Evolutionary conservation across 805 yeast genomes (phyloP).

Genomic region (Candida hungchunana): DNA sequence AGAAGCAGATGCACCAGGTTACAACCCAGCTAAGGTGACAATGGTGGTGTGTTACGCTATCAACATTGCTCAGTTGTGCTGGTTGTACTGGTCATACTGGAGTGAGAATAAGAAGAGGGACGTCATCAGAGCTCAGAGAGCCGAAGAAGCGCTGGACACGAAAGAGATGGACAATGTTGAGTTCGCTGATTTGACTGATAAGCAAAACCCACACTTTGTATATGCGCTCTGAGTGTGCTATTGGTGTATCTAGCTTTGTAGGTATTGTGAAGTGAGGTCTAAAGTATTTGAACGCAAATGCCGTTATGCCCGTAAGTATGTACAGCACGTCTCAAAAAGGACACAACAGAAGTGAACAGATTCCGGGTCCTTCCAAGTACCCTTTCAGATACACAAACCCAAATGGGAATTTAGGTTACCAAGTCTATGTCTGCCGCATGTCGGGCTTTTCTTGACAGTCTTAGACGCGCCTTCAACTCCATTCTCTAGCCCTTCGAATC

Average conservation of each 20-base stretch:
- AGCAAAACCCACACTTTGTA: constrained; percentile 29
- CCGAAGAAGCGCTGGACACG: constrained; percentile 1
- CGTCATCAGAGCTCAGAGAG: constrained; percentile 5
- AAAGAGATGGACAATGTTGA: constrained; percentile 9
- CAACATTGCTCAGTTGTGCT: neutral
- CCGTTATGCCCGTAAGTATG: no score
- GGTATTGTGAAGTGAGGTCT: no score
- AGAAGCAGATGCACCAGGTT: constrained; percentile 51
- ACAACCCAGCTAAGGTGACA: constrained; percentile 26
- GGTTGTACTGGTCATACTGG: constrained; percentile 11
- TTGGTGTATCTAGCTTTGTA: neutral
- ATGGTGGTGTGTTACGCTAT: constrained; percentile 2
- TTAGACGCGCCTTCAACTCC: no score
- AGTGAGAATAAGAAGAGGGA: constrained; percentile 10
- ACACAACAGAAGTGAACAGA: no score
- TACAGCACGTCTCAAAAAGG: no score
- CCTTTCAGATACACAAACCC: no score
- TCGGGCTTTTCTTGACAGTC: no score
- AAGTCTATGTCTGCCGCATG: no score
- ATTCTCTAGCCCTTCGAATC: no score
- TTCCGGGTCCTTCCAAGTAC: no score
- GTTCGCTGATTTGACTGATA: constrained; percentile 43
- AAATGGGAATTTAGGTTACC: no score
- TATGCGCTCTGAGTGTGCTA: constrained; percentile 21
- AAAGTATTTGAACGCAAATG: no score